phyloP scores from a whole-genome alignment of 2,329 filamentous ascomycete genomes.

The Leptographium wingfieldii region DNA sequence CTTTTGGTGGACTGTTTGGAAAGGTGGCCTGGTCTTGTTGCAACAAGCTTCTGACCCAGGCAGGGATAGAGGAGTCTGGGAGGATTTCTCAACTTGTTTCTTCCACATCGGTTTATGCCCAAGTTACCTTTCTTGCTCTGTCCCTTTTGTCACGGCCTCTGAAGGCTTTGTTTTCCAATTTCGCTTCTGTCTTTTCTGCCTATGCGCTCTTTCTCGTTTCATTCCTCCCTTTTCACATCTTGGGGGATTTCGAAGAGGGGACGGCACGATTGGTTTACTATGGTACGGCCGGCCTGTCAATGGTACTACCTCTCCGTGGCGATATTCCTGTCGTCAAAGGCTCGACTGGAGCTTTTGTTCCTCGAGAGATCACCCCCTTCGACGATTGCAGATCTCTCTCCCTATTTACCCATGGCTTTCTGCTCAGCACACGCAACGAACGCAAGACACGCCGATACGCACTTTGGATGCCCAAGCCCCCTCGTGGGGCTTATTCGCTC shows the following conservation, averaged over 20 bases:
- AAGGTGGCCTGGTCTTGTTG: slow-evolving; percentile 7
- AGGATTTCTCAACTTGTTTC: slow-evolving; percentile 4
- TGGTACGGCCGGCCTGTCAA: background rate
- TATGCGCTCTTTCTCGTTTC: background rate
- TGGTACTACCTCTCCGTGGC: background rate
- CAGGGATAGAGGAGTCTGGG: slow-evolving; percentile 9
- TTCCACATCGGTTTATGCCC: background rate
- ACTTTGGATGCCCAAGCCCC: too few relatives aligned
- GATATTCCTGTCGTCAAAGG: background rate
- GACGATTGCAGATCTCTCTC: too few relatives aligned
- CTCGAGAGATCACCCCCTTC: too few relatives aligned
- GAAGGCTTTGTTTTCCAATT: background rate
- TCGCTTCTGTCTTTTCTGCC: background rate
- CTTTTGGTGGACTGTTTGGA: background rate
- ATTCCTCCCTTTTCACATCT: background rate
- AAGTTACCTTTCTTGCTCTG: background rate
- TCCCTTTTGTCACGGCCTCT: background rate
- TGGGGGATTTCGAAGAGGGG: background rate
- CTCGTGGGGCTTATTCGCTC: background rate
- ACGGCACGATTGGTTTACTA: background rate
- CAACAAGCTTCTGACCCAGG: slow-evolving; percentile 5
- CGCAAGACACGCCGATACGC: background rate
- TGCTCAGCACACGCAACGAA: background rate
- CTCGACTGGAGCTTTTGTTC: background rate
- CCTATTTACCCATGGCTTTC: too few relatives aligned